phyloP scores from a whole-genome alignment of 352 stramenopile species.

The Phytophthora fragariaefolia region DNA sequence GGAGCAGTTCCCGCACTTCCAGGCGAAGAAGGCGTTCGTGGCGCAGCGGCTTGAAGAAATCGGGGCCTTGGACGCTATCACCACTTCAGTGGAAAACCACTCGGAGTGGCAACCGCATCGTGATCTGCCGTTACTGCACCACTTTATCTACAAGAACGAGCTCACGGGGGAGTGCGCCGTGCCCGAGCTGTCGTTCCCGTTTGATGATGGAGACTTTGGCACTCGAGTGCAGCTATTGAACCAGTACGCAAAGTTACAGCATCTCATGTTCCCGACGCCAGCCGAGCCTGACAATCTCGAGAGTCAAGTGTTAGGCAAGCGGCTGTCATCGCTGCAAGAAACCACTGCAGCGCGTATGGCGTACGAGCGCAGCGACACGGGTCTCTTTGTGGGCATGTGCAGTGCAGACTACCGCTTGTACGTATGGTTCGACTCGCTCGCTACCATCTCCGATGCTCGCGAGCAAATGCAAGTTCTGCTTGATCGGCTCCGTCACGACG shows the following conservation, averaged over 20 bases:
- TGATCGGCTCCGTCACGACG: constrained; percentile 59
- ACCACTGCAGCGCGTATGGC: constrained; percentile 48
- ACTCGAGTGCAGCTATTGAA: constrained; percentile 48
- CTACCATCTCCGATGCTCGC: constrained; percentile 50
- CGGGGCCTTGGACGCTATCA: constrained; percentile 50
- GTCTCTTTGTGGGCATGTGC: constrained; percentile 58
- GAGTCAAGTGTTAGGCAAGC: constrained; percentile 65
- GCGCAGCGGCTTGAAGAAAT: constrained; percentile 45
- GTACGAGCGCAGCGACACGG: constrained; percentile 56
- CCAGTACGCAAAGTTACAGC: constrained; percentile 64
- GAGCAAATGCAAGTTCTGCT: constrained; percentile 64
- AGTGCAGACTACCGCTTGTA: constrained; percentile 63
- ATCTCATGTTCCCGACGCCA: constrained; percentile 51
- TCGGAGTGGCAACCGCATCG: constrained; percentile 55
- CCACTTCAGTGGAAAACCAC: constrained; percentile 38
- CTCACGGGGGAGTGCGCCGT: constrained; percentile 61
- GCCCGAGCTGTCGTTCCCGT: constrained; percentile 52
- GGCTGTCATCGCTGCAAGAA: constrained; percentile 40
- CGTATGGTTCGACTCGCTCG: constrained; percentile 63
- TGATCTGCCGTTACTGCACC: constrained; percentile 62
- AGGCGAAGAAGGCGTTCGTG: constrained; percentile 63
- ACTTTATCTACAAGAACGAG: constrained; percentile 81
- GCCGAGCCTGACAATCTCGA: constrained; percentile 17
- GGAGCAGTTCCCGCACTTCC: constrained; percentile 74
- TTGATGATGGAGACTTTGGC: constrained; percentile 45